A percentile compares a stretch with the other conserved stretches of the same genome.
Conservation (phyloP, 73 alveolate genomes). For the Paramecium biaurelia region DNA sequence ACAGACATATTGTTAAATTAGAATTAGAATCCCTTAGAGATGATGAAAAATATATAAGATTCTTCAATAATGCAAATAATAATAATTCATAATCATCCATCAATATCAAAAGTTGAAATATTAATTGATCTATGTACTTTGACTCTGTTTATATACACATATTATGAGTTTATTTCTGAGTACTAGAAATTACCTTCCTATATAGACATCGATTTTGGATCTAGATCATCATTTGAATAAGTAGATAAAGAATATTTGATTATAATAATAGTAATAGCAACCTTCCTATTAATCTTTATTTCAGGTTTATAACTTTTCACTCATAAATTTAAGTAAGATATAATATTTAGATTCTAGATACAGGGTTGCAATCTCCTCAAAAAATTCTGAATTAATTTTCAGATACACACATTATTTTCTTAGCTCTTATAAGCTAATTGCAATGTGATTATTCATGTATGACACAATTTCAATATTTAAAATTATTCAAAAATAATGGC, state of each 20-base stretch:
- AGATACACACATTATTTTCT: not conserved
- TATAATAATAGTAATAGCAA: not conserved
- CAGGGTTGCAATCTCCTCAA: not conserved
- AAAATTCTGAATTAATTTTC: not conserved
- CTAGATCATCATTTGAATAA: not conserved
- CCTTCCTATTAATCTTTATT: not conserved
- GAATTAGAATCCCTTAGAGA: not conserved
- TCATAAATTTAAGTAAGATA: constrained; percentile 4
- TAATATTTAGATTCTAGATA: not conserved
- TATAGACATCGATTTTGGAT: not conserved
- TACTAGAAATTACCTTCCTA: not conserved
- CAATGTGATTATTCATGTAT: not conserved
- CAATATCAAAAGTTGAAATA: not conserved
- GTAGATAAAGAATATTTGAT: not conserved
- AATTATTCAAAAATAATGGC: not conserved
- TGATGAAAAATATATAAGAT: not conserved
- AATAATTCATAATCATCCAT: not conserved
- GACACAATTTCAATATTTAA: not conserved
- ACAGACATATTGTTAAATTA: not conserved
- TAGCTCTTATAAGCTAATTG: not conserved
- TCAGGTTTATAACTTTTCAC: not conserved
- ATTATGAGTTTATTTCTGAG: not conserved
- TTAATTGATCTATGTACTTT: not conserved
- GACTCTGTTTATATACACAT: not conserved
- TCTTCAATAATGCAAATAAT: not conserved